phyloP scores from a whole-genome alignment of 202 grass and related monocot genomes.

The Elaeis oleifera region DNA sequence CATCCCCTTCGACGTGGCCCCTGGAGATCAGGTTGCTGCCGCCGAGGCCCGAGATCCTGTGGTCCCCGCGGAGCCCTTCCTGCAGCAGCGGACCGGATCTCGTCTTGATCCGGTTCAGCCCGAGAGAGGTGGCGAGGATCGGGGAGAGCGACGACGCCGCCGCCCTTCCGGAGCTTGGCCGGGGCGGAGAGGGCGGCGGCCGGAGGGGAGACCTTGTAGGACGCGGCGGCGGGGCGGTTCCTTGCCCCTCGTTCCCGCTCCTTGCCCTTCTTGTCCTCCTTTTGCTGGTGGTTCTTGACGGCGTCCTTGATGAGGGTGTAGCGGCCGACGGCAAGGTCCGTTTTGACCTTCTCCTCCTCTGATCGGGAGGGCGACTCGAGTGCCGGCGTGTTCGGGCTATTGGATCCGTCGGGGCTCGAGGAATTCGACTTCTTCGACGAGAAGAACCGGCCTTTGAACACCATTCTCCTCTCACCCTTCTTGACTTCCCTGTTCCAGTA shows the following conservation, averaged over 20 bases:
- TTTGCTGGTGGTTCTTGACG: slow-evolving; percentile 19
- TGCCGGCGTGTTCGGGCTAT: slow-evolving; percentile 73
- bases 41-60: slow-evolving; percentile 47
- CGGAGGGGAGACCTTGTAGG: slow-evolving; percentile 1
- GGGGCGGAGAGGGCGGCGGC: slow-evolving; percentile 6
- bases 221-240: not conserved
- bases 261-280: slow-evolving; percentile 37
- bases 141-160: slow-evolving; percentile 40
- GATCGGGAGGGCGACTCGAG: slow-evolving; percentile 39
- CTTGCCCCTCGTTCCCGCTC: slow-evolving; percentile 15
- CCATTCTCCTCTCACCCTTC: slow-evolving; percentile 29
- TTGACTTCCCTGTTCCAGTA: not conserved
- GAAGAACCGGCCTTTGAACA: slow-evolving; percentile 98
- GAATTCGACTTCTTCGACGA: slow-evolving; percentile 63
- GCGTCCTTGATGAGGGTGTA: slow-evolving; percentile 60
- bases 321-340: slow-evolving; percentile 46
- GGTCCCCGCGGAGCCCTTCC: slow-evolving; percentile 63
- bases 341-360: slow-evolving; percentile 42
- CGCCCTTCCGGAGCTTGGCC: slow-evolving; percentile 28
- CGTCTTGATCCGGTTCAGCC: slow-evolving; percentile 98
- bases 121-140: slow-evolving; percentile 93
- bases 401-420: slow-evolving; percentile 75
- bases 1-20: slow-evolving; percentile 31
- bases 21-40: slow-evolving; percentile 67
- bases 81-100: slow-evolving; percentile 97